Base-by-base conservation (phyloP, 345 rosid species). In the Isatis tinctoria region DNA sequence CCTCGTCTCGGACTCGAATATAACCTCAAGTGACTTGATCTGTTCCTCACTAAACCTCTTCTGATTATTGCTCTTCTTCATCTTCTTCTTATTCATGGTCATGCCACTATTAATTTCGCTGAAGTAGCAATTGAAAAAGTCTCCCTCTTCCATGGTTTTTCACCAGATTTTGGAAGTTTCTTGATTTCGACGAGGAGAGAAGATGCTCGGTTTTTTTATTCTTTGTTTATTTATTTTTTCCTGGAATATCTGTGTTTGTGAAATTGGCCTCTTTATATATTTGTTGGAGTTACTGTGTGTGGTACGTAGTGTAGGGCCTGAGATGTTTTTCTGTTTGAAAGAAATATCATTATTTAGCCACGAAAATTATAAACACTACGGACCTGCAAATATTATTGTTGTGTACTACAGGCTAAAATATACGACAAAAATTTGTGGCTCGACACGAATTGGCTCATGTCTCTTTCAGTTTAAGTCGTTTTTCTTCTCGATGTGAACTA, bases 21-120 rank as follows among this genome's bases (percentile, higher is more conserved):
- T 87, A 22, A 80, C 66, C 80, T 91, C 97, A 30, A 91, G 78
- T 44, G 80, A 76, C 82, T 79, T 84, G 69, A 89, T 83, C 74
- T 91, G 95, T 54, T 85, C 90, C 63, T 84, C 90, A 33, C 85
- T 87, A 52, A 91, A 91, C 77, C 93, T 90, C 76, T 78, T 91
- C 78, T 84, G 83, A 69, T 70, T 85, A 76, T 79, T 11, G 56
- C 17, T 75, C 45, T 52, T 69, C 65, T 54, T 76, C 70, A 53
- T 61, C 72, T 70, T 83, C 66, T 78, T 83, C 82, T 85, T 86
- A 62, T 78, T 84, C 60, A 62, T 54, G 14, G 53, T 54, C 44
- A 35, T 37, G 67, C 67, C 60, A 40, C 35, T 77, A 36, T 12
- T 57, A 26, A 48, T 72, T 60, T 65, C 77, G 26, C 47, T 57